A percentile compares a stretch with the other conserved stretches of the same genome.
phyloP scores from a whole-genome alignment of 495 filamentous ascomycete genomes.

The Lichenothelia convexa region DNA sequence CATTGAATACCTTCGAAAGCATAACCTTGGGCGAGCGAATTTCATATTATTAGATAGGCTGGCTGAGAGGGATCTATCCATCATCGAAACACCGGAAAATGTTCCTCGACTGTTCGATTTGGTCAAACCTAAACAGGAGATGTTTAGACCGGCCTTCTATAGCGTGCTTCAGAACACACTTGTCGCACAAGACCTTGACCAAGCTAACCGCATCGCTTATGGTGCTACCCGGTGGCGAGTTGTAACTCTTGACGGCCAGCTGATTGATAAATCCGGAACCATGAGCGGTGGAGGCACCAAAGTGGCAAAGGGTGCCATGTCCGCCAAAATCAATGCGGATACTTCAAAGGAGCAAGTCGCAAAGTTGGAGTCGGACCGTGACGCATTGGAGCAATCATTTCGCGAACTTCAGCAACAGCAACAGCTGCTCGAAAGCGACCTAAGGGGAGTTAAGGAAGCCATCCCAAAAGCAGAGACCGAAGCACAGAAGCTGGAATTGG shows the following conservation, averaged over 20 bases:
- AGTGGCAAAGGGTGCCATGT: slow-evolving; percentile 82
- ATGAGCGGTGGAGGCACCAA: slow-evolving; percentile 93
- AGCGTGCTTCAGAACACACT: slow-evolving; percentile 83
- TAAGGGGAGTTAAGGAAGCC: slow-evolving; percentile 58
- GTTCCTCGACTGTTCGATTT: slow-evolving; percentile 87
- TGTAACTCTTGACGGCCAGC: slow-evolving; percentile 81
- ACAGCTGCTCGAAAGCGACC: slow-evolving; percentile 49
- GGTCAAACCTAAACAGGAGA: slow-evolving; percentile 71
- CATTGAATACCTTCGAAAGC: slow-evolving; percentile 92
- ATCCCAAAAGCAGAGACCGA: slow-evolving; percentile 74
- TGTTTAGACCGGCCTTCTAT: slow-evolving; percentile 83
- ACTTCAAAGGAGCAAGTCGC: slow-evolving; percentile 70
- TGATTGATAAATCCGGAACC: slow-evolving; percentile 93
- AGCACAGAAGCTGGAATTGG: slow-evolving; percentile 81
- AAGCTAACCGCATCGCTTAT: slow-evolving; percentile 92
- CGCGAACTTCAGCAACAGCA: slow-evolving; percentile 64
- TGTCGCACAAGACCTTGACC: slow-evolving; percentile 78
- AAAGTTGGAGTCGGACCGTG: slow-evolving; percentile 72
- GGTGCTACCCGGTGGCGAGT: slow-evolving; percentile 86
- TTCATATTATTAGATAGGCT: slow-evolving; percentile 90
- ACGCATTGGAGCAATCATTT: slow-evolving; percentile 63
- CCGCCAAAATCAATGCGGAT: slow-evolving; percentile 74
- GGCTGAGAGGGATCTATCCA: slow-evolving; percentile 50
- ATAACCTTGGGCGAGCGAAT: slow-evolving; percentile 90
- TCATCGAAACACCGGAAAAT: slow-evolving; percentile 75